These are phyloP conservation scores for Rosa lucieae DNA, from an alignment of 306 rosid genomes.

Conservation along the genomic window DNA sequence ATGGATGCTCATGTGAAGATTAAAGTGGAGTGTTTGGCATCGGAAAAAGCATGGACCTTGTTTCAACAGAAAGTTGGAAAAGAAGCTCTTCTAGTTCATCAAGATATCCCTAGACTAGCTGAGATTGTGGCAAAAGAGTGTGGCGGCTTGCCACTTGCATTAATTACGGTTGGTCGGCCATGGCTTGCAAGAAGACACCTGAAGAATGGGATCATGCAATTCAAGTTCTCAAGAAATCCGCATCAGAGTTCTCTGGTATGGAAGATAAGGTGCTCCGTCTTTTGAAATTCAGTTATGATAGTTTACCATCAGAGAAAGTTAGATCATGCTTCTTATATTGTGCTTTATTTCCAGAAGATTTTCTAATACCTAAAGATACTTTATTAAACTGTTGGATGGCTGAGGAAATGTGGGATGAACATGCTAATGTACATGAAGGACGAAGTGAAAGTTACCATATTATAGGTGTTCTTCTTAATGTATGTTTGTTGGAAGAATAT, in stretches of 20 bases:
- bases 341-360: background rate
- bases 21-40: too few species aligned
- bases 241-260: constrained; percentile 11
- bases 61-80: too few species aligned
- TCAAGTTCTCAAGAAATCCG: background rate
- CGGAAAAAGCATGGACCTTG: too few species aligned
- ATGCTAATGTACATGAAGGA: too few species aligned
- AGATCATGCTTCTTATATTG: constrained; percentile 22
- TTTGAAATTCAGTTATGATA: constrained; percentile 22
- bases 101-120: background rate
- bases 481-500: too few species aligned
- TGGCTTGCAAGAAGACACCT: constrained; percentile 17
- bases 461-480: too few species aligned
- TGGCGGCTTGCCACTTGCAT: constrained; percentile 16
- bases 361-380: too few species aligned
- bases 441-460: too few species aligned
- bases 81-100: too few species aligned
- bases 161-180: constrained; percentile 13
- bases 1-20: too few species aligned
- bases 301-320: background rate
- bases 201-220: constrained; percentile 16
- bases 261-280: constrained; percentile 13
- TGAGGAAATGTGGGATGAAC: too few species aligned
- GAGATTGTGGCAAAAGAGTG: constrained; percentile 12
- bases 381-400: too few species aligned